Base-by-base conservation (phyloP, 352 stramenopile species). In the Globisporangium camurandrum region DNA sequence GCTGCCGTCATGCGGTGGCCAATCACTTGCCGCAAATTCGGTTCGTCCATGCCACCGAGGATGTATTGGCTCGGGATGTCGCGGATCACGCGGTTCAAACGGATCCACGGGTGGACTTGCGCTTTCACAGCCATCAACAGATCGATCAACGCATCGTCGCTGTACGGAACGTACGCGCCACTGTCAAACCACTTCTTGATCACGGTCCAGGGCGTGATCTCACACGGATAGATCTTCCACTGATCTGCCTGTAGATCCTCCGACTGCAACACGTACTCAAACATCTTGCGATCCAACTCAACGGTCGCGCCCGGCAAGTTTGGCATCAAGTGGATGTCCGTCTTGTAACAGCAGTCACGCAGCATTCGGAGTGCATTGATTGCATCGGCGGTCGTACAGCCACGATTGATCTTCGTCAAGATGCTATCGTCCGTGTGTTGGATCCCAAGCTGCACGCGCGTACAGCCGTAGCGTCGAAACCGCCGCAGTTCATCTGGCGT, bases 141-240 rank as follows among this genome's bases (percentile, higher is more conserved):
- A 23, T 95, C 73, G 28, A 96, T 84, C 11, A 97, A 68, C 59
- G 85, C 84, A 17, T 87, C 66, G 28, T 97, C 90, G 4, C 67
- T 45, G 61, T 97, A 97, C 34, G 90, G 90, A 19, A 92, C 69
- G 66, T 95, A 97, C 26, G 64, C 72, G 16, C 88, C 88, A 56
- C 73, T 69, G 30, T 97, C 83, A 40, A 88, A 96, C 83, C 83
- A 94, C 62, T 89, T 89, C 64, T 94, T 94, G 48, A 94, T 94
- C 26, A 94, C 76, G 1, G 81, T 92, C 85, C 85, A 96, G 1
- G 86, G 86, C 24, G 86, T 94, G 50, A 96, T 88, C 62, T 96
- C 88, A 60, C 87, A 97, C 38, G 90, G 90, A 30, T 97, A 97
- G 63, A 97, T 97, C 71, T 97, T 97, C 89, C 88, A 97, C 65